Evolutionary conservation across 306 rosid species (phyloP), one percentile per base, ranked within the genome.

Genomic region (Acacia acuminata): DNA sequence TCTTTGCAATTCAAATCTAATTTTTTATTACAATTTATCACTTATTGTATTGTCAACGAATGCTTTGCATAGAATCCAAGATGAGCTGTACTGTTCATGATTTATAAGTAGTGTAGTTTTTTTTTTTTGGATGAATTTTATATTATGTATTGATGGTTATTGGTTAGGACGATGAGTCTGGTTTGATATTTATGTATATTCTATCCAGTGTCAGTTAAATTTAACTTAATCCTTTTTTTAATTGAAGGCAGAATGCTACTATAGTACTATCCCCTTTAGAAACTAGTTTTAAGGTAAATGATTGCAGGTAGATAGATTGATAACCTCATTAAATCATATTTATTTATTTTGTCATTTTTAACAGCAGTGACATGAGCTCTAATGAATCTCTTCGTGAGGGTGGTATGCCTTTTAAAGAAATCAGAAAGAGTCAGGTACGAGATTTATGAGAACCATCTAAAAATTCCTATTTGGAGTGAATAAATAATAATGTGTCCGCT

Each of bases 391-490:
- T 85, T 71, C 87, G 84, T 22, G 94, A 88, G 83, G 97, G 86
- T 72, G 77, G 82, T 76, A 80, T 88, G 82, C 96, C 93, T 5
- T 81, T 92, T 85, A 89, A 84, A 88, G 98, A 92, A 84, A 53
- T 88, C 72, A 84, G 90, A 79, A 96, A 89, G 86, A 91, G 97
- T 91, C 98, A 90, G 98, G 99, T 91, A 64, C 84, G 83, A 68
- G 65, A 75, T 82, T 64, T 77, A 77, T 50, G 45, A 17, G 78
- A 56, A 58, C 44, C 22, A 22, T 32, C 50, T 79, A 56, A 65
- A 73, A 81, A 34, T 47, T 36, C 53, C 87, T 24, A 70, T 53
- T 24, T 72, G 65, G 81, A 82, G 79, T 79, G 79, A 79, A 75
- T 73, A 44, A 58, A 24, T 50, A 66, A 25, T 65, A 25, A 63